Evolutionary conservation across 495 filamentous ascomycete species (phyloP), one percentile per base, ranked within the genome.

Genomic region (Trichocladium uniseriatum): DNA sequence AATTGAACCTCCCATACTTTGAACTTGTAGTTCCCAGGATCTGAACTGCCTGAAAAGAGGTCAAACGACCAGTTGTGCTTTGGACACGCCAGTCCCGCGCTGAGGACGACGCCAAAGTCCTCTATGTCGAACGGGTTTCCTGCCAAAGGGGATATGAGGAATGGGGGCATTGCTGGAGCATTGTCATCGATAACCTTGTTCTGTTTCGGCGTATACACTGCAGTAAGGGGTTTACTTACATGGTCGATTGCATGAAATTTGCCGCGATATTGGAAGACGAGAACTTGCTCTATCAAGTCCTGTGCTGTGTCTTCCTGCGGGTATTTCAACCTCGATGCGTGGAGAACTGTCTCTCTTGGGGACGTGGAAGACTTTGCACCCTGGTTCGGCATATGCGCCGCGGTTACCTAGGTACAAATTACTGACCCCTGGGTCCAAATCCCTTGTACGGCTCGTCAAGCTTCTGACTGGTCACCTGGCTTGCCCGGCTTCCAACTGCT

Each of bases 51-150:
- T 0, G 78, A 72, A 47, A 75, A 73, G 20, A 82, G 52, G 56
- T 82, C 79, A 59, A 81, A 81, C 0, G 77, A 79, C 79, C 79
- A 82, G 32, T 64, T 70, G 52, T 82, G 78, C 54, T 81, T 80
- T 1, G 78, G 77, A 54, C 79, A 82, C 7, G 73, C 76, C 14
- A 82, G 62, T 0, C 79, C 79, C 2, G 72, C 64, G 48, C 70
- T 74, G 39, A 74, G 49, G 11, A 62, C 61, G 21, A 74, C 54
- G 10, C 79, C 79, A 48, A 81, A 82, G 53, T 82, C 79, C 51
- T 82, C 79, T 51, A 82, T 82, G 29, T 82, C 79, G 48, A 81
- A 81, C 4, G 79, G 66, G 52, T 71, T 5, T 72, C 78, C 45
- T 74, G 69, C 0, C 73, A 78, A 0, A 81, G 69, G 0, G 78